These are phyloP conservation scores for Penicillium simplicissimum DNA, from an alignment of 495 filamentous ascomycete species.

Conservation along the genomic window DNA sequence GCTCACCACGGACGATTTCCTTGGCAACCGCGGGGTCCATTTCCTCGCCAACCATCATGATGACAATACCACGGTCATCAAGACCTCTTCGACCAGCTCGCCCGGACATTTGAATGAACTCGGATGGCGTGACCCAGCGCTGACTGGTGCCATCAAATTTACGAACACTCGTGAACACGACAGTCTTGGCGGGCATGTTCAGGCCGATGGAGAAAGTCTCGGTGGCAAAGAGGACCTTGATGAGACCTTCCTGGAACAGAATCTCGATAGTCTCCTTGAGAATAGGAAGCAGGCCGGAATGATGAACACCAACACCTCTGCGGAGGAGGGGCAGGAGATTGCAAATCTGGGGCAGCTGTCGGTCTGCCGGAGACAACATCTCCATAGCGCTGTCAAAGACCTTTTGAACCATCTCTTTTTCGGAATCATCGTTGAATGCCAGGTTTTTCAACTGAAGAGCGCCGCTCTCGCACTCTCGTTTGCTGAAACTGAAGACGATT, in stretches of 20 bases:
- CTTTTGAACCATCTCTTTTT: slow-evolving; percentile 91
- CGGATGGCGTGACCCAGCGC: slow-evolving; percentile 88
- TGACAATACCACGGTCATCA: slow-evolving; percentile 97
- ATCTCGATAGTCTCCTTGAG: slow-evolving; percentile 99
- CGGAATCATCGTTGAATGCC: slow-evolving; percentile 96
- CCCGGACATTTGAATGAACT: slow-evolving; percentile 98
- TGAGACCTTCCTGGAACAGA: slow-evolving; percentile 94
- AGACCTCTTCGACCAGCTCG: slow-evolving; percentile 94
- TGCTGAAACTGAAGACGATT: slow-evolving; percentile 99
- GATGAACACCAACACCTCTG: slow-evolving; percentile 94
- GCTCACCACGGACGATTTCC: slow-evolving; percentile 91
- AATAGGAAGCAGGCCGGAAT: slow-evolving; percentile 92
- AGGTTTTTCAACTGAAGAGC: slow-evolving; percentile 81
- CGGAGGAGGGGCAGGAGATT: slow-evolving; percentile 88
- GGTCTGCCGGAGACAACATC: slow-evolving; percentile 88
- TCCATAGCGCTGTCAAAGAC: slow-evolving; percentile 91
- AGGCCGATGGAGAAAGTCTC: slow-evolving; percentile 98
- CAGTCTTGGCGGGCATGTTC: slow-evolving; percentile 99
- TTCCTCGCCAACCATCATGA: slow-evolving; percentile 97
- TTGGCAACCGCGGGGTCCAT: slow-evolving; percentile 94
- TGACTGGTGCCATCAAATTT: slow-evolving; percentile 87
- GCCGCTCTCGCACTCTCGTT: slow-evolving; percentile 86
- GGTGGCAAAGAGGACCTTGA: slow-evolving; percentile 96
- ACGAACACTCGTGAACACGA: slow-evolving; percentile 93
- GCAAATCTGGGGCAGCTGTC: slow-evolving; percentile 79